Percentiles rank a stretch among this genome's conserved stretches.
Evolutionary conservation across 2,329 filamentous ascomycete genomes (phyloP).

Genomic region (Chrysoporthe austroafricana): DNA sequence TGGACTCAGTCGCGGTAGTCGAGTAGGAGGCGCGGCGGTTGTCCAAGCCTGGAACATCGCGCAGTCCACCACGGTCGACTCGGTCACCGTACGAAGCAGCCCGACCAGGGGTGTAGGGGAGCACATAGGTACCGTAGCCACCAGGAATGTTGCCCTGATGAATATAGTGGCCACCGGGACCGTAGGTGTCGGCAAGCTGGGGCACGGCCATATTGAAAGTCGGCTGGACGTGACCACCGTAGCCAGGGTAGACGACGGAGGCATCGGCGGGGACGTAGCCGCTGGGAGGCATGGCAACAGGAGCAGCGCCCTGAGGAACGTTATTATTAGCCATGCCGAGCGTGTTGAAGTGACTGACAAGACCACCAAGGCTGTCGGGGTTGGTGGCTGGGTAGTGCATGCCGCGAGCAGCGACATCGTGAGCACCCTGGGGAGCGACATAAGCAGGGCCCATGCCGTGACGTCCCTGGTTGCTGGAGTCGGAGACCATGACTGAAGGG

Average conservation of each 20-base stretch:
- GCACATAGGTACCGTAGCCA: slow-evolving; percentile 40
- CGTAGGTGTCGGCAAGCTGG: slow-evolving; percentile 35
- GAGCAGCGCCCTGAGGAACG: slow-evolving; percentile 31
- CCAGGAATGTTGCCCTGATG: slow-evolving; percentile 33
- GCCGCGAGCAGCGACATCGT: slow-evolving; percentile 32
- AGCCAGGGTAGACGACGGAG: slow-evolving; percentile 33
- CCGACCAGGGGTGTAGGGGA: slow-evolving; percentile 60
- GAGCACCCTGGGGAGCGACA: slow-evolving; percentile 32
- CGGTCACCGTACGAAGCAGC: slow-evolving; percentile 49
- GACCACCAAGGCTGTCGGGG: slow-evolving; percentile 28
- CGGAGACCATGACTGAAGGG: slow-evolving; percentile 32
- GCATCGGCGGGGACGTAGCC: slow-evolving; percentile 33
- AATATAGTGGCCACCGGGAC: slow-evolving; percentile 33
- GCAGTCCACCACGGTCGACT: slow-evolving; percentile 48
- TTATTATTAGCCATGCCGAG: slow-evolving; percentile 31
- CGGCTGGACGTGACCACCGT: slow-evolving; percentile 28
- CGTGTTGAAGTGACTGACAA: slow-evolving; percentile 31
- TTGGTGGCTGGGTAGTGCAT: slow-evolving; percentile 33
- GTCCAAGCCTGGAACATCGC: slow-evolving; percentile 64
- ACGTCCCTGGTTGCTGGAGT: slow-evolving; percentile 32
- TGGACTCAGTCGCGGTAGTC: slow-evolving; percentile 62
- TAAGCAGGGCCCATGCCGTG: slow-evolving; percentile 31
- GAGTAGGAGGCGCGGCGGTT: slow-evolving; percentile 71
- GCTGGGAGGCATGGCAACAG: slow-evolving; percentile 29
- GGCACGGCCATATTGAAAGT: slow-evolving; percentile 26